Evolutionary conservation across 2,329 filamentous ascomycete species (phyloP), one percentile per base, ranked within the genome.

Genomic region (Proliferodiscus dingleyae): DNA sequence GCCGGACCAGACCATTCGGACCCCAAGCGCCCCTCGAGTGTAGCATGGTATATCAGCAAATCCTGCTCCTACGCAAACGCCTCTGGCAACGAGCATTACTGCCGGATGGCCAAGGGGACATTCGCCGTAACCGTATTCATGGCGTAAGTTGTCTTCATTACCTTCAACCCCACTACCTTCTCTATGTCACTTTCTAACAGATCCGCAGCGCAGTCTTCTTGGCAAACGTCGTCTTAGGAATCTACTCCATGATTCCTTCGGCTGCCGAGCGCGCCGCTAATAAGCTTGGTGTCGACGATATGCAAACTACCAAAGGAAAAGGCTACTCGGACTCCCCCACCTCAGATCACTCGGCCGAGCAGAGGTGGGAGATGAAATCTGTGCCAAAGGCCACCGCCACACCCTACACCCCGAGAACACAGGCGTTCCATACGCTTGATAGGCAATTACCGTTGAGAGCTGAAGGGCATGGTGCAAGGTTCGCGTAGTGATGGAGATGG

Each of bases 21-120:
- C 64, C 67, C 77, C 5, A 64, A 71, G 34, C 75, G 81, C 57
- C 76, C 75, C 4, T 81, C 81, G 57, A 71, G 72, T 21, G 73
- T 79, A 21, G 76, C 85, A 5, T 91, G 87, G 87, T 90, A 89
- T 64, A 78, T 90, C 56, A 75, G 77, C 43, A 80, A 85, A 63
- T 79, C 77, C 50, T 91, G 87, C 67, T 70, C 66, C 43, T 72
- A 83, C 29, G 81, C 82, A 2, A 70, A 69, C 43, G 69, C 73
- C 4, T 73, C 73, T 49, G 67, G 66, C 40, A 74, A 76, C 22
- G 70, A 76, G 38, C 67, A 73, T 44, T 80, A 78, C 57, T 91
- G 87, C 64, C 66, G 72, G 59, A 74, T 86, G 62, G 85, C 86
- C 5, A 84, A 88, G 63, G 77, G 73, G 42, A 72, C 74, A 11